Evolutionary conservation across 2,329 filamentous ascomycete genomes (phyloP).

Genomic region (Orbilia ellipsospora): DNA sequence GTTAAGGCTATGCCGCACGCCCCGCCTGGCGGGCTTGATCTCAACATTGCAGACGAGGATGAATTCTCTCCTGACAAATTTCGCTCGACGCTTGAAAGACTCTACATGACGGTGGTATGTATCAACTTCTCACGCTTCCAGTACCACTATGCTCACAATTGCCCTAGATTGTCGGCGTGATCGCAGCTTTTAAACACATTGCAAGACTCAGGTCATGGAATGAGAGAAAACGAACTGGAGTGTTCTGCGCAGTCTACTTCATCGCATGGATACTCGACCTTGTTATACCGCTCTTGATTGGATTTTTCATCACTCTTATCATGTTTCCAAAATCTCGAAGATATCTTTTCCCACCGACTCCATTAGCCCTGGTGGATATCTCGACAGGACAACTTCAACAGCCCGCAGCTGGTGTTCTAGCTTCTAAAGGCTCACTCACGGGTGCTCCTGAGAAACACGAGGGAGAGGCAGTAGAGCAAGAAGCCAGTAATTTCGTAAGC

Average conservation of each 20-base stretch:
- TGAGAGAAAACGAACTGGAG: conserved; percentile 74
- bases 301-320: conserved; percentile 73
- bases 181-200: conserved; percentile 77
- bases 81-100: conserved; percentile 78
- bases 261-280: conserved; percentile 78
- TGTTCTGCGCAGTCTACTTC: conserved; percentile 72
- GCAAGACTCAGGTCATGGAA: conserved; percentile 81
- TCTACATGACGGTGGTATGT: conserved; percentile 78
- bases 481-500: conserved; percentile 83
- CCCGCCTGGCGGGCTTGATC: conserved; percentile 76
- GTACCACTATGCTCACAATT: neutral
- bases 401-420: conserved; percentile 78
- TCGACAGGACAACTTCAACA: conserved; percentile 80
- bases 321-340: conserved; percentile 72
- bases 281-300: conserved; percentile 72
- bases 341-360: conserved; percentile 77
- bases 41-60: conserved; percentile 83
- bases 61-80: conserved; percentile 88
- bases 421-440: conserved; percentile 79
- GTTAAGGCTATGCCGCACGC: conserved; percentile 74
- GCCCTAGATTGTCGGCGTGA: conserved; percentile 69
- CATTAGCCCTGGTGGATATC: conserved; percentile 76
- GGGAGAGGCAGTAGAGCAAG: conserved; percentile 83
- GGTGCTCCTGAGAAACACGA: conserved; percentile 85
- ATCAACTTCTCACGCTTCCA: neutral